Conservation (phyloP, 2,329 filamentous ascomycete genomes). For the Penicillium sp. region DNA sequence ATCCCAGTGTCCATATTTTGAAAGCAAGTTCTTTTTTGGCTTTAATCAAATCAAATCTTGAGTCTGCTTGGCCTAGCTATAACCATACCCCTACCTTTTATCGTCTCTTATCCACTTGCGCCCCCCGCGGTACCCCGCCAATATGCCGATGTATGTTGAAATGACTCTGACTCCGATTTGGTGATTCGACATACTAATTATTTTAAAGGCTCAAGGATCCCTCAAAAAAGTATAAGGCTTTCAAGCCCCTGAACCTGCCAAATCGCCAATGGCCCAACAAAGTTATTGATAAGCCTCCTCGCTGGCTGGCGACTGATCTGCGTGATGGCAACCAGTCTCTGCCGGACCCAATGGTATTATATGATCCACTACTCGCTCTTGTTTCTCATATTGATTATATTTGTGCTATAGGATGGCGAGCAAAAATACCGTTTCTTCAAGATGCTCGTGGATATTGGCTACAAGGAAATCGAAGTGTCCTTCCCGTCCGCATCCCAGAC, state of each 20-base stretch:
- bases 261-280: conserved; percentile 73
- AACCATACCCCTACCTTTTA: neutral
- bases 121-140: conserved; percentile 26
- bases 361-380: neutral
- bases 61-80: conserved; percentile 2
- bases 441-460: conserved; percentile 87
- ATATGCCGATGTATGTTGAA: conserved; percentile 39
- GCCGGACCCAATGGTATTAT: conserved; percentile 81
- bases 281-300: conserved; percentile 75
- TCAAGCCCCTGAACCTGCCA: conserved; percentile 48
- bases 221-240: conserved; percentile 48
- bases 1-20: conserved; percentile 1
- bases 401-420: conserved; percentile 67
- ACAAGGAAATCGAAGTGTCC: conserved; percentile 96
- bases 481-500: conserved; percentile 93
- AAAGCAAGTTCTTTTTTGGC: neutral
- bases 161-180: neutral
- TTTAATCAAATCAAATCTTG: neutral
- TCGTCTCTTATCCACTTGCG: conserved; percentile 17
- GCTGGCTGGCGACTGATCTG: conserved; percentile 86
- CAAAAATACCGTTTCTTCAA: conserved; percentile 96
- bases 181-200: conserved; percentile 7
- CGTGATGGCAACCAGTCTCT: conserved; percentile 93
- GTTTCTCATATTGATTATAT: neutral
- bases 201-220: conserved; percentile 47